Percentiles rank a stretch among this genome's conserved stretches.
Conservation (phyloP, 2,329 filamentous ascomycete species). For the Aspergillus terreus region DNA sequence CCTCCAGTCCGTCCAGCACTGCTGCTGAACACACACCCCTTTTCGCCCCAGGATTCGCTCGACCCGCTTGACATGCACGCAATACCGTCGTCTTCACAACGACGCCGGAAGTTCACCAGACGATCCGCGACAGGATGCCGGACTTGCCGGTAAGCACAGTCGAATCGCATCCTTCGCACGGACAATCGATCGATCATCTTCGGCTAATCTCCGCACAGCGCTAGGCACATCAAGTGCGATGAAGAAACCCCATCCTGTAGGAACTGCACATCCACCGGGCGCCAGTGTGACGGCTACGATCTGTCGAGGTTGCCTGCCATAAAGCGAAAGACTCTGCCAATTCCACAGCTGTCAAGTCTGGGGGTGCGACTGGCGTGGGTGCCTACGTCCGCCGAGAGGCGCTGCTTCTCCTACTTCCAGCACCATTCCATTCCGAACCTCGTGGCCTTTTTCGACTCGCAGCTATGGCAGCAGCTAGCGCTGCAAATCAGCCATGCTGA, state of each 20-base stretch:
- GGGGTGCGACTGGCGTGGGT: neutral
- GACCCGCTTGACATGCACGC: conserved; percentile 26
- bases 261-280: conserved; percentile 1
- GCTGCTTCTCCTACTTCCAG: conserved; percentile 5
- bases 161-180: neutral
- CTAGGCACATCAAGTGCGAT: conserved; percentile 10
- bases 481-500: conserved; percentile 4
- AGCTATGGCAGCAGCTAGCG: conserved; percentile 4
- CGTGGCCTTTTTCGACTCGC: conserved; percentile 2
- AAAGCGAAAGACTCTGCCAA: neutral
- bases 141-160: conserved; percentile 7
- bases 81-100: conserved; percentile 11
- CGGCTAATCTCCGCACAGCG: conserved; percentile 4
- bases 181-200: neutral
- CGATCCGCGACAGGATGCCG: conserved; percentile 11
- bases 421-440: neutral
- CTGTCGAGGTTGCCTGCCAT: neutral
- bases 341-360: neutral
- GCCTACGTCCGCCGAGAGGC: conserved; percentile 2
- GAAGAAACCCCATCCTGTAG: conserved; percentile 3
- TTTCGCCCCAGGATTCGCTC: conserved; percentile 17
- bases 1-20: too few species aligned
- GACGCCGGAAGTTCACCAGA: neutral
- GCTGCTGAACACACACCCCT: too few species aligned
- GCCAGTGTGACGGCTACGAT: conserved; percentile 7